Percentiles rank a stretch among this genome's conserved stretches.
phyloP scores from a whole-genome alignment of 2,329 filamentous ascomycete species.

The Neurospora sp. region DNA sequence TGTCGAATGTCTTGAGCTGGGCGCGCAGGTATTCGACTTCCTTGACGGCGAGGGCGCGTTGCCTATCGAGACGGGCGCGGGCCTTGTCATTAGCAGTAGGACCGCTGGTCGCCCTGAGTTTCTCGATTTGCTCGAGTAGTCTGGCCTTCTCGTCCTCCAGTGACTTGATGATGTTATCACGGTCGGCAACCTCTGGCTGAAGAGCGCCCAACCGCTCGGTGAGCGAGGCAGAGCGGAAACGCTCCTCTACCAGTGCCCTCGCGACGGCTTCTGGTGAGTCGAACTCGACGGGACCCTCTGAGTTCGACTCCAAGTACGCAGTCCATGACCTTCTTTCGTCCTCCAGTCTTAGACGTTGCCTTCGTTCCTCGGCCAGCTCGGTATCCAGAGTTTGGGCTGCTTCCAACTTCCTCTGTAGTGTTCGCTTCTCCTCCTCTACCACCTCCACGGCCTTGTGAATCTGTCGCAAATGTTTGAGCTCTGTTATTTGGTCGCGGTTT shows the following conservation, averaged over 20 bases:
- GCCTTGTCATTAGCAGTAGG: conserved; percentile 52
- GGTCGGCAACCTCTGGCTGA: conserved; percentile 68
- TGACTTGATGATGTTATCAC: conserved; percentile 62
- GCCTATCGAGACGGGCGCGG: conserved; percentile 70
- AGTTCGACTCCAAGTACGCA: conserved; percentile 61
- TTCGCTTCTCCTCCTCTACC: conserved; percentile 89
- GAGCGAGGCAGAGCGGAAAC: conserved; percentile 69
- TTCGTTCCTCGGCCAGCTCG: conserved; percentile 67
- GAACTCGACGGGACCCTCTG: conserved; percentile 59
- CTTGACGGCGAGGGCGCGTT: conserved; percentile 75
- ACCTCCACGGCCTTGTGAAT: conserved; percentile 82
- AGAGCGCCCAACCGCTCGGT: conserved; percentile 70
- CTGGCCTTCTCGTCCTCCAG: conserved; percentile 61
- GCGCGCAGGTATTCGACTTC: conserved; percentile 91
- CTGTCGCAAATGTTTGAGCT: conserved; percentile 74
- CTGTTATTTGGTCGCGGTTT: conserved; percentile 68
- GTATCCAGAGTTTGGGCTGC: conserved; percentile 63
- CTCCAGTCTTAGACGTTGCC: conserved; percentile 79
- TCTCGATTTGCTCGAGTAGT: conserved; percentile 61
- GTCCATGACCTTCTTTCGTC: conserved; percentile 85
- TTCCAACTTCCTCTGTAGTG: conserved; percentile 67
- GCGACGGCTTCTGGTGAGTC: conserved; percentile 83
- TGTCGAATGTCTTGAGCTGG: conserved; percentile 80
- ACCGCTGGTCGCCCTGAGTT: conserved; percentile 44
- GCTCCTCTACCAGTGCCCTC: conserved; percentile 71